Base-by-base conservation (phyloP, 257 asterid species). In the Mitragyna speciosa region DNA sequence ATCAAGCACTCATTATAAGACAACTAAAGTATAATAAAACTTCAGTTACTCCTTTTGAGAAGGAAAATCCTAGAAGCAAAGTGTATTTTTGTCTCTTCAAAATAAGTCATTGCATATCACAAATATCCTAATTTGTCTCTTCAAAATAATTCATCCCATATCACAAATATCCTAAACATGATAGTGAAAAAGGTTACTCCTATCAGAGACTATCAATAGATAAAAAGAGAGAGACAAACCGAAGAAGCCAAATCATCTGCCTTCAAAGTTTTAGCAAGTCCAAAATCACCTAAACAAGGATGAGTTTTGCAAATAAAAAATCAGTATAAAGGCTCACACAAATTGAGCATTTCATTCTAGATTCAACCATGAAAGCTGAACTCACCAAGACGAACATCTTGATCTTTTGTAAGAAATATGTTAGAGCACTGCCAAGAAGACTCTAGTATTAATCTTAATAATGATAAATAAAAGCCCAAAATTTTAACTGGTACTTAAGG, bases 211-310 rank as follows among this genome's bases (percentile, higher is more conserved):
- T 58, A 83, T 41, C 33, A 49, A 70, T 41, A 78, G 33, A 70
- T 43, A 15, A 39, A 54, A 39, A 7, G 83, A 81, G 82, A 77
- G 58, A 82, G 54, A 88, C 97, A 75, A 91, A 96, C 99, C 14
- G 99, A 96, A 86, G 99, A 96, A 82, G 99, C 96, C 95, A 96
- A 89, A 89, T 96, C 98, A 85, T 96, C 99, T 76, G 97, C 97
- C 88, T 94, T 94, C 91, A 96, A 73, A 66, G 98, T 92, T 87
- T 96, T 96, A 26, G 99, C 99, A 70, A 96, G 97, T 84, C 99
- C 99, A 83, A 96, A 96, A 86, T 96, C 99, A 82, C 99, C 99
- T 96, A 87, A 28, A n/a, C 76, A 86, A 82, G 54, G 51, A 11
- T 58, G 66, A 52, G 59, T 73, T 45, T 69, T 63, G 52, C 72